Percentiles rank a stretch among this genome's conserved stretches.
phyloP scores from a whole-genome alignment of 108 stramenopile species.

The Nitzschia sp. region DNA sequence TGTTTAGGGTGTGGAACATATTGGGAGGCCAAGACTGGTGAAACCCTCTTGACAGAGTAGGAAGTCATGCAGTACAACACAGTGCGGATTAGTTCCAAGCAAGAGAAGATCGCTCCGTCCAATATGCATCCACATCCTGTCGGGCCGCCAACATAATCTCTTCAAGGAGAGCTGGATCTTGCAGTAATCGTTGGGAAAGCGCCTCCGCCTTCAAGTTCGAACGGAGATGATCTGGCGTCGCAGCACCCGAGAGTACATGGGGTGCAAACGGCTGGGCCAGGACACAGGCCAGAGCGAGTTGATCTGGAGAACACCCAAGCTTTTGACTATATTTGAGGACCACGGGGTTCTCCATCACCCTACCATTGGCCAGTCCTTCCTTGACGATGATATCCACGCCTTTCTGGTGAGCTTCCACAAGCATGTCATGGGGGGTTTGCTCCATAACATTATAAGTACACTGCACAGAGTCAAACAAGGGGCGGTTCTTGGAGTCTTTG shows the following conservation, averaged over 20 bases:
- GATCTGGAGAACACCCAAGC: conserved; percentile 58
- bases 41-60: background rate
- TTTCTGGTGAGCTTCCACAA: conserved; percentile 52
- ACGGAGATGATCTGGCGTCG: conserved; percentile 59
- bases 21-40: conserved; percentile 17
- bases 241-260: conserved; percentile 67
- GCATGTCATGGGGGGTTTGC: conserved; percentile 50
- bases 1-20: conserved; percentile 24
- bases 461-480: conserved; percentile 79
- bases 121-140: conserved; percentile 63
- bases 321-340: conserved; percentile 40
- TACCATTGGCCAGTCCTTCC: conserved; percentile 81
- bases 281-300: conserved; percentile 63
- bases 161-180: conserved; percentile 35
- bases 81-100: conserved; percentile 58
- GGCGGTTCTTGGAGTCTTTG: conserved; percentile 9
- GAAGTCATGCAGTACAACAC: background rate
- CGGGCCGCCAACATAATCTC: conserved; percentile 50
- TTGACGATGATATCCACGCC: conserved; percentile 82
- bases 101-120: conserved; percentile 58
- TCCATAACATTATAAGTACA: conserved; percentile 79
- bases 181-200: conserved; percentile 42
- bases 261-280: conserved; percentile 75
- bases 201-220: conserved; percentile 56
- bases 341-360: conserved; percentile 36